A percentile compares a stretch with the other conserved stretches of the same genome.
Evolutionary conservation across 2,329 filamentous ascomycete species (phyloP).

Genomic region (Hymenoscyphus scutula): DNA sequence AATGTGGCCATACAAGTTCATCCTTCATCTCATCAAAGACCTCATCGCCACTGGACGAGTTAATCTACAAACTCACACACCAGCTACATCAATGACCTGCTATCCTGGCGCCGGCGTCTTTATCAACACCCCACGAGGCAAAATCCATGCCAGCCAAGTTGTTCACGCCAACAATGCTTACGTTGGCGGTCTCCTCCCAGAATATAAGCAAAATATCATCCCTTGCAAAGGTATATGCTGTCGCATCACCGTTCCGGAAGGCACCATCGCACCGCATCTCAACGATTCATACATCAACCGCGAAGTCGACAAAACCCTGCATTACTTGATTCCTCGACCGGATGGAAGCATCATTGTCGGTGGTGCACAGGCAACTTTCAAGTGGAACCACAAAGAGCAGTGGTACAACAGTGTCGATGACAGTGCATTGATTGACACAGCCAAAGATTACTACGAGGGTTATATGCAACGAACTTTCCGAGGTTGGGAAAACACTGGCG

Average conservation of each 20-base stretch:
- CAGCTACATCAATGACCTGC: slow-evolving; percentile 36
- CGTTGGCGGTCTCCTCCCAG: slow-evolving; percentile 51
- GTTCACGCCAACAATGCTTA: slow-evolving; percentile 68
- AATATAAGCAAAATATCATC: slow-evolving; percentile 51
- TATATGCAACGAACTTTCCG: slow-evolving; percentile 49
- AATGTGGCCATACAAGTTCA: slow-evolving; percentile 59
- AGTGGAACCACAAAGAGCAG: slow-evolving; percentile 23
- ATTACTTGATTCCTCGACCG: slow-evolving; percentile 36
- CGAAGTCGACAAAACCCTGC: slow-evolving; percentile 56
- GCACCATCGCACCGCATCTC: neutral
- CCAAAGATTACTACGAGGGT: slow-evolving; percentile 44
- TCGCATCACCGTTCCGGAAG: slow-evolving; percentile 23
- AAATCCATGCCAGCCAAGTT: slow-evolving; percentile 51
- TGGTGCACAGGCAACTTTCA: slow-evolving; percentile 41
- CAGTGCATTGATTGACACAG: slow-evolving; percentile 42
- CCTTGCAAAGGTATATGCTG: slow-evolving; percentile 45
- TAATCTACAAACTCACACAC: slow-evolving; percentile 52
- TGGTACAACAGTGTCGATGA: slow-evolving; percentile 51
- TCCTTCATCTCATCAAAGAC: slow-evolving; percentile 50
- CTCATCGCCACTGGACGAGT: slow-evolving; percentile 42
- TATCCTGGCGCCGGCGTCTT: slow-evolving; percentile 24
- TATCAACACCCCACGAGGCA: slow-evolving; percentile 54
- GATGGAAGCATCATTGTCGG: slow-evolving; percentile 40
- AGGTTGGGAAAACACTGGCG: slow-evolving; percentile 48
- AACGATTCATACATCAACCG: slow-evolving; percentile 12